Percentiles rank a stretch among this genome's conserved stretches.
phyloP scores from a whole-genome alignment of 192 early-diverging fungal genomes.

The Podila horticola region DNA sequence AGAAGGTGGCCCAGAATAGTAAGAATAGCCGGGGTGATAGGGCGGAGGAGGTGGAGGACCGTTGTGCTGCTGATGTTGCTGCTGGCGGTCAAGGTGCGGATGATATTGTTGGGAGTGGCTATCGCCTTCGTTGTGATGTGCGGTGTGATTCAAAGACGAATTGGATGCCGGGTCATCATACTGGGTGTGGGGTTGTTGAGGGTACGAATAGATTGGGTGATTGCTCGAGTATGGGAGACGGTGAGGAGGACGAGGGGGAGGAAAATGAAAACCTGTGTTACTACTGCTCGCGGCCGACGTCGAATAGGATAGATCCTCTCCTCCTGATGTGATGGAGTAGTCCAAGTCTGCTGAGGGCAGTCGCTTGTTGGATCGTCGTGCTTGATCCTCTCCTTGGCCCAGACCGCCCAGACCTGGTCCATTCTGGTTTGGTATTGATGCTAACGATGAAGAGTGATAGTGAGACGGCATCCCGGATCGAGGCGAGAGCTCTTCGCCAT shows the following conservation, averaged over 20 bases:
- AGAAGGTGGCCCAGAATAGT: constrained; percentile 3
- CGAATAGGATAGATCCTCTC: not conserved
- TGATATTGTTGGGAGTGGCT: not conserved
- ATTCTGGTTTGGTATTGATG: not conserved
- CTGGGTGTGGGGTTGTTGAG: not conserved
- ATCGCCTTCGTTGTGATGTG: not conserved
- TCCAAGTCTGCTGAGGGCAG: constrained; percentile 1
- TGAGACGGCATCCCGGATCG: not conserved
- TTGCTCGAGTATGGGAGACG: not conserved
- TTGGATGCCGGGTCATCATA: not conserved
- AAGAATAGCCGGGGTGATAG: not conserved
- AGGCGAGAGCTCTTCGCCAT: not conserved
- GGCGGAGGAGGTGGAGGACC: not conserved
- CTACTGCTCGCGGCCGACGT: not conserved
- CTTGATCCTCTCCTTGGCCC: not conserved
- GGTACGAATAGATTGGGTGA: not conserved
- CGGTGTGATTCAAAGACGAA: not conserved
- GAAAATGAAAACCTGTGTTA: not conserved
- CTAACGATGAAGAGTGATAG: not conserved
- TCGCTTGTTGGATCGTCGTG: constrained; percentile 1
- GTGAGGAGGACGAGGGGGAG: not conserved
- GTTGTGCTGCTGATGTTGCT: not conserved
- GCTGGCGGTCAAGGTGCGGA: not conserved
- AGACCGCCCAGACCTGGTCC: not conserved
- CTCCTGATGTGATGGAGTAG: not conserved